These are phyloP conservation scores for Ilex asprella DNA, from an alignment of 257 asterid species.

Conservation along the genomic window DNA sequence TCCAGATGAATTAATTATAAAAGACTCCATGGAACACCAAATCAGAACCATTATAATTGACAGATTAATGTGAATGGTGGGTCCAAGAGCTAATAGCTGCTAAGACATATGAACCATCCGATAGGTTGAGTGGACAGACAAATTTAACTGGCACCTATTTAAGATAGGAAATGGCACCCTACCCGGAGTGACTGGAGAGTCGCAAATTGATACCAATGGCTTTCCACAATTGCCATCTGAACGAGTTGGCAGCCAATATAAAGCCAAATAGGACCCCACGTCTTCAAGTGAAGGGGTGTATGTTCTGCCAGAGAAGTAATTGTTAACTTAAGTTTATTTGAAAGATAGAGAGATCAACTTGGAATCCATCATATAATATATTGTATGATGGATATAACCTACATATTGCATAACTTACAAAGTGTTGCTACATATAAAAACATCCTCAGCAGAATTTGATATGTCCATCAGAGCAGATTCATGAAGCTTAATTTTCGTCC, in stretches of 20 bases:
- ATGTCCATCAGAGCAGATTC: constrained; percentile 55
- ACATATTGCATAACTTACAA: constrained; percentile 40
- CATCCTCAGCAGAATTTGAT: constrained; percentile 38
- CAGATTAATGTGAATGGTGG: too few relatives aligned
- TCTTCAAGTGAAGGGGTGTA: constrained; percentile 75
- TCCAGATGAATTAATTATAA: too few relatives aligned
- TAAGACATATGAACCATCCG: background rate
- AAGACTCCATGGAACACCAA: too few relatives aligned
- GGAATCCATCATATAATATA: background rate
- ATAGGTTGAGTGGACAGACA: too few relatives aligned
- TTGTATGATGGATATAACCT: too few relatives aligned
- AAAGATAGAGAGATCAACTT: background rate
- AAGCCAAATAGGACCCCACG: constrained; percentile 74
- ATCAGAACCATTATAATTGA: too few relatives aligned
- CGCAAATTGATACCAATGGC: constrained; percentile 59
- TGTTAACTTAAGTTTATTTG: constrained; percentile 1
- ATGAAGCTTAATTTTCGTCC: constrained; percentile 55
- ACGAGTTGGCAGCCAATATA: constrained; percentile 80
- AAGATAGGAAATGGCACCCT: constrained; percentile 12
- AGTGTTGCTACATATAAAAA: constrained; percentile 39
- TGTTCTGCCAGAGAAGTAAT: constrained; percentile 39
- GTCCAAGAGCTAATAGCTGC: too few relatives aligned
- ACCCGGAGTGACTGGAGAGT: constrained; percentile 88
- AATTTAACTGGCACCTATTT: too few relatives aligned
- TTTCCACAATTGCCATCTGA: constrained; percentile 67